Evolutionary conservation across 805 yeast genomes (phyloP), one percentile per base, ranked within the genome.

Genomic region (Clavispora carvajalis): DNA sequence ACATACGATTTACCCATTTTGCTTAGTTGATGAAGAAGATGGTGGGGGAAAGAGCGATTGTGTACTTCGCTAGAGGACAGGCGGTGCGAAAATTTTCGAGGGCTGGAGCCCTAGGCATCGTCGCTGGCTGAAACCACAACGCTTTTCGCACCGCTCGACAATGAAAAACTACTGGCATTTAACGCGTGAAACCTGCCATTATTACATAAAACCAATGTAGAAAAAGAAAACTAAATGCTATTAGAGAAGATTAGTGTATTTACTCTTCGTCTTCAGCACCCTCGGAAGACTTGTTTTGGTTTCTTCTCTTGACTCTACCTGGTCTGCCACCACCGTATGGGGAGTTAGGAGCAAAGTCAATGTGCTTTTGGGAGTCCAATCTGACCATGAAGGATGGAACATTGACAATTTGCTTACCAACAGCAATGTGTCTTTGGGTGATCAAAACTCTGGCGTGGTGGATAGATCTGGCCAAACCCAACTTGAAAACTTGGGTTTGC

Each of bases 251-350:
- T 28, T 36, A 38, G 44, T 43, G 38, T 36, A 39, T 47, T 74
- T 85, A 85, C 61, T 76, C 90, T 58, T 76, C 96, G 59, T 74
- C 95, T 48, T 67, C 91, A 53, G 70, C 83, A 55, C 67, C 74
- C 58, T 71, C 76, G 19, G 37, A 12, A 33, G 40, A 46, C 72
- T 78, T 76, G 63, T 67, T 74, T 67, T 73, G 80, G 82, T 85
- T 81, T 76, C 80, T 87, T 85, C 98, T 88, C 84, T 93, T 95
- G 68, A 88, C 95, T 83, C 99, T 93, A 74, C 99, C 99, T 62
- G 99, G 95, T 81, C 99, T 91, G 63, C 96, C 99, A 79, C 99
- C 99, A 75, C 99, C 99, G 90, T 87, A 91, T 74, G 99, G 99
- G 59, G 99, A 93, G 73, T 87, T 88, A 71, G 93, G 85, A 65